A percentile compares a stretch with the other conserved stretches of the same genome.
Evolutionary conservation across 2,329 filamentous ascomycete genomes (phyloP).

Genomic region (Neofusicoccum sp.): DNA sequence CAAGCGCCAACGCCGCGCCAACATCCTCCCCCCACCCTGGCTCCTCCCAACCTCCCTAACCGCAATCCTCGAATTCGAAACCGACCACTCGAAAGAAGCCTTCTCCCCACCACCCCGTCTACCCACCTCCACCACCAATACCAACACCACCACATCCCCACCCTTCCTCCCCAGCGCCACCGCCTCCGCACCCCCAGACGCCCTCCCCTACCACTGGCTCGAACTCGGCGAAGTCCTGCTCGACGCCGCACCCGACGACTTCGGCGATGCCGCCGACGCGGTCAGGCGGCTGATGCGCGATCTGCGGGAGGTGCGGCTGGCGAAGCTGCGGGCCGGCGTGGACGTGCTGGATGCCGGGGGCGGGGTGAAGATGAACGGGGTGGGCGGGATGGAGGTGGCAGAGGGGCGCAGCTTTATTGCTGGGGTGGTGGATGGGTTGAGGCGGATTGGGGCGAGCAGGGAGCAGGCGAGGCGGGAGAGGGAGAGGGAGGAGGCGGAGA

Average conservation of each 20-base stretch:
- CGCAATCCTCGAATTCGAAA: conserved; percentile 80
- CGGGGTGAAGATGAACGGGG: conserved; percentile 75
- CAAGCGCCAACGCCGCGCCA: conserved; percentile 90
- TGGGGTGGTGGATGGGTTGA: conserved; percentile 83
- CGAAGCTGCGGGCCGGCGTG: conserved; percentile 80
- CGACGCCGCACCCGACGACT: conserved; percentile 81
- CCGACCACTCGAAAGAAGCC: conserved; percentile 66
- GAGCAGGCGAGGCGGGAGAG: conserved; percentile 78
- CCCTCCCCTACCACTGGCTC: conserved; percentile 92
- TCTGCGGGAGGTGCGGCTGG: conserved; percentile 82
- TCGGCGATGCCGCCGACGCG: conserved; percentile 66
- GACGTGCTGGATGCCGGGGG: conserved; percentile 70
- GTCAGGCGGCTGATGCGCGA: conserved; percentile 78
- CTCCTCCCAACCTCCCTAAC: conserved; percentile 75
- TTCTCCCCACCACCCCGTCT: conserved; percentile 79
- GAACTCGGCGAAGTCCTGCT: conserved; percentile 87
- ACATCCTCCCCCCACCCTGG: conserved; percentile 91
- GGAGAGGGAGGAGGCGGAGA: conserved; percentile 68
- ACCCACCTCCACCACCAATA: conserved; percentile 52
- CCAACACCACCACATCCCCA: conserved; percentile 45
- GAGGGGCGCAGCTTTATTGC: conserved; percentile 83
- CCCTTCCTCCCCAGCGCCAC: conserved; percentile 81
- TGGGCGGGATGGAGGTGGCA: conserved; percentile 90
- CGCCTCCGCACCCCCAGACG: conserved; percentile 65
- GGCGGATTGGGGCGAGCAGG: conserved; percentile 76